Evolutionary conservation across 495 filamentous ascomycete genomes (phyloP), one percentile per base, ranked within the genome.

Genomic region (Talaromyces borbonicus): DNA sequence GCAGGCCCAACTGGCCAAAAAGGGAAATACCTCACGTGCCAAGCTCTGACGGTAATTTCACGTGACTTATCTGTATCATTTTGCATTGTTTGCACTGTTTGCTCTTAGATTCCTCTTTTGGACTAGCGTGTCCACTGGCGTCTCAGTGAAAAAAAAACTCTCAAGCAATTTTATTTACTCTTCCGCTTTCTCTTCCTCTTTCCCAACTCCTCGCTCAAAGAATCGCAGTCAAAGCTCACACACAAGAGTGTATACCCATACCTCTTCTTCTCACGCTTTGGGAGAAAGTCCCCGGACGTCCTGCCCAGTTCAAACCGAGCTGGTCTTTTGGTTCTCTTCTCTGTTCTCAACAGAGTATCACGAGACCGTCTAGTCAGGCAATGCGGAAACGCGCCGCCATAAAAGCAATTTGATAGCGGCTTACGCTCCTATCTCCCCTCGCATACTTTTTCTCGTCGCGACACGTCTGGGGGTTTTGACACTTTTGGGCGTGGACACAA

Each of bases 221-320:
- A 85, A 94, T 96, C 92, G 92, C 89, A 87, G 78, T 93, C 89
- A 83, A 94, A 97, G 92, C 88, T 85, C 62, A 93, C 92, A 84
- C 71, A 93, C 87, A 81, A 85, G 92, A 78, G 79, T 64, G 61
- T 62, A 53, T 48, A 52, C 49, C 51, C 48, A 49, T 43, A 51
- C 60, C 52, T 56, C 45, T 55, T 48, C 49, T 57, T 59, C 56
- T 43, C 62, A 55, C 41, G 87, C 87, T 95, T 95, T 85, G 87
- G 92, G 90, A 92, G 88, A 98, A 98, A 98, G 92, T 98, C 92
- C 92, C 90, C 92, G 90, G 92, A 97, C 89, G 84, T 52, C 78
- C 76, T 77, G 77, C 69, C 68, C 67, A 54, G 4, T 43, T 43
- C 48, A 20, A 15, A 7, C 16, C 2, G 4, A 22, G n/a, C 19